Evolutionary conservation across 768 basidiomycete species (phyloP).

Genomic region (Sarcomyxa edulis): DNA sequence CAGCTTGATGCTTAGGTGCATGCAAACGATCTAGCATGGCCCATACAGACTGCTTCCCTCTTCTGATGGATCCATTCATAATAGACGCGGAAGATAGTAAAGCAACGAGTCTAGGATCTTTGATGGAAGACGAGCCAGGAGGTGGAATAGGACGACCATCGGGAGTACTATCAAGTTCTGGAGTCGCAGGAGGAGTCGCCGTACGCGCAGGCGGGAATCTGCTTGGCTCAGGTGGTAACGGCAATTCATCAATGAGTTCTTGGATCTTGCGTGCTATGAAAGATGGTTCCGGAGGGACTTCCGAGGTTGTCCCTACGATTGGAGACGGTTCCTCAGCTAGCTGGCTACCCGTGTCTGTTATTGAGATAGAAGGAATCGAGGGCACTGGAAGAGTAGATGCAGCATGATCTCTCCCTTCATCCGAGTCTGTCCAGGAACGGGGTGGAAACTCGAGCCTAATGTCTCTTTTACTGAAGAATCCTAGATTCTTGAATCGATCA

Average conservation of each 20-base stretch:
- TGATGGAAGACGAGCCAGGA: background rate
- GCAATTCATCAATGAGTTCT: conserved; percentile 41
- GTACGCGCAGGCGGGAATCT: background rate
- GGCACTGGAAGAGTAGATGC: too few species aligned
- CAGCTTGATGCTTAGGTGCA: conserved; percentile 2
- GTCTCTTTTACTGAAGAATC: too few species aligned
- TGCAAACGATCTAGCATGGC: conserved; percentile 48
- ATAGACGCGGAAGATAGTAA: conserved; percentile 53
- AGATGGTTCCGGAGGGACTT: conserved; percentile 34
- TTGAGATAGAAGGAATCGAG: too few species aligned
- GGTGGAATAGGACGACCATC: conserved; percentile 21
- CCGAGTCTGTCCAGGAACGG: too few species aligned
- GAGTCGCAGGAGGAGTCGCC: conserved; percentile 4
- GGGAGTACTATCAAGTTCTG: conserved; percentile 17
- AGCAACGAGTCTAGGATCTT: conserved; percentile 42
- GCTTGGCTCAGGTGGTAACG: conserved; percentile 12
- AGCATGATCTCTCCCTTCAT: too few species aligned
- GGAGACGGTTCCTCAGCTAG: too few species aligned
- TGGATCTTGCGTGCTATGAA: conserved; percentile 50
- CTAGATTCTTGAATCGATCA: too few species aligned
- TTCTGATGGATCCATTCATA: conserved; percentile 51
- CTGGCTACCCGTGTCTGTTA: too few species aligned
- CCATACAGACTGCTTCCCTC: conserved; percentile 47
- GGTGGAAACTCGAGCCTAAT: too few species aligned
- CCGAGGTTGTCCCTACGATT: too few species aligned